Conservation (phyloP, 2,329 filamentous ascomycete genomes). For the Alternaria triticimaculans region DNA sequence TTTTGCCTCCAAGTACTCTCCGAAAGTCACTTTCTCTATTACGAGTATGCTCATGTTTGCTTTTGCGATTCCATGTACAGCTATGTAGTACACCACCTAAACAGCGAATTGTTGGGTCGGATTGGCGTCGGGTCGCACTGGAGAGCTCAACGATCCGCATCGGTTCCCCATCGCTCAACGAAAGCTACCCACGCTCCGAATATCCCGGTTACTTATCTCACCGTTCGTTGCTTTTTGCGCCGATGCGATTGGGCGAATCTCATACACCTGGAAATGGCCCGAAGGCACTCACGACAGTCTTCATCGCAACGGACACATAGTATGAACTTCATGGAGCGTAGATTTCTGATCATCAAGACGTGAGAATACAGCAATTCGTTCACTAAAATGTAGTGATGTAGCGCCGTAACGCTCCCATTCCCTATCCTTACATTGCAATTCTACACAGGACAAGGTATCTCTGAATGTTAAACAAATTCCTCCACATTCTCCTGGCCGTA, state of each 20-base stretch:
- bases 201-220: conserved; percentile 15
- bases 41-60: not conserved
- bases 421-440: conserved; percentile 45
- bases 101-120: conserved; percentile 8
- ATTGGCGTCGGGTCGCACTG: not conserved
- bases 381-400: conserved; percentile 39
- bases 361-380: conserved; percentile 36
- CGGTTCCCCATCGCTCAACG: conserved; percentile 30
- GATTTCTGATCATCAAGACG: conserved; percentile 26
- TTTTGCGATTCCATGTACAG: not conserved
- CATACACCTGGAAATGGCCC: not conserved
- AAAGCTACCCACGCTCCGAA: conserved; percentile 2
- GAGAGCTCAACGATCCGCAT: conserved; percentile 20
- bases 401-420: conserved; percentile 33
- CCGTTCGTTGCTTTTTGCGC: conserved; percentile 3
- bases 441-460: conserved; percentile 45
- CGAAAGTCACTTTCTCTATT: not conserved
- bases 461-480: conserved; percentile 31
- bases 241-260: conserved; percentile 1
- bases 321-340: not conserved
- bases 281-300: not conserved
- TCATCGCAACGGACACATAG: not conserved
- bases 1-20: conserved; percentile 1
- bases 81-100: not conserved
- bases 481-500: conserved; percentile 16